These are phyloP conservation scores for Ceratocystis cacaofunesta DNA, from an alignment of 2,329 filamentous ascomycete species.

Conservation along the genomic window DNA sequence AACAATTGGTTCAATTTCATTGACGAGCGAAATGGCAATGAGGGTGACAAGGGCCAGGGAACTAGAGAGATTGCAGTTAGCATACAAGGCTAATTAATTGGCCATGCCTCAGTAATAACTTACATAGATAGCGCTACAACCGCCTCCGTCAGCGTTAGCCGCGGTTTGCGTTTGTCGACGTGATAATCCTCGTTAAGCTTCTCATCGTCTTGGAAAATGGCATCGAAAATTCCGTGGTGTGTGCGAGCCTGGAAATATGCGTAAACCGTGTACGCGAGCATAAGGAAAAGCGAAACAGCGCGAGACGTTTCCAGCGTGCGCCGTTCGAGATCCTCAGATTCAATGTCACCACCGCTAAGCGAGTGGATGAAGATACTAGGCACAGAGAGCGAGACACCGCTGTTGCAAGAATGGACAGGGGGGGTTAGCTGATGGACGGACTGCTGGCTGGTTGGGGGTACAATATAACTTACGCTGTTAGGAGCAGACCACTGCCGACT, in stretches of 20 bases:
- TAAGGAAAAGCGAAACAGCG: slow-evolving; percentile 53
- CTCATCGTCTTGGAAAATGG: slow-evolving; percentile 58
- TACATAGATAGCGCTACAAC: slow-evolving; percentile 40
- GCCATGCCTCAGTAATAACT: background rate
- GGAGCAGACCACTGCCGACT: slow-evolving; percentile 58
- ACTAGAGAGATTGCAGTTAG: slow-evolving; percentile 24
- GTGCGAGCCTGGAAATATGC: slow-evolving; percentile 62
- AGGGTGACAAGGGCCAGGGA: slow-evolving; percentile 56
- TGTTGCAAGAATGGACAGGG: slow-evolving; percentile 13
- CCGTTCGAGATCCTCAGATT: slow-evolving; percentile 28
- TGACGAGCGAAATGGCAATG: slow-evolving; percentile 58
- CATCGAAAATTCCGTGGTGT: slow-evolving; percentile 63
- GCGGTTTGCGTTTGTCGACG: slow-evolving; percentile 44
- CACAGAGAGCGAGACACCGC: slow-evolving; percentile 28
- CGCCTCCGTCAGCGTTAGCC: slow-evolving; percentile 62
- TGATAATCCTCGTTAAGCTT: slow-evolving; percentile 48
- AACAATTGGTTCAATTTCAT: slow-evolving; percentile 51
- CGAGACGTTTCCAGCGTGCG: slow-evolving; percentile 53
- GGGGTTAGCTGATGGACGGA: background rate
- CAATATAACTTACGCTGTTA: slow-evolving; percentile 52
- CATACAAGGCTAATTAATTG: too few relatives aligned
- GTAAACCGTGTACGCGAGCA: slow-evolving; percentile 52
- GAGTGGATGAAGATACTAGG: slow-evolving; percentile 43
- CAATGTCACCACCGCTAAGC: slow-evolving; percentile 23
- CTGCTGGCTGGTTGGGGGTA: background rate